Base-by-base conservation (phyloP, 1,139 yeast species). In the Pichia sp. region DNA sequence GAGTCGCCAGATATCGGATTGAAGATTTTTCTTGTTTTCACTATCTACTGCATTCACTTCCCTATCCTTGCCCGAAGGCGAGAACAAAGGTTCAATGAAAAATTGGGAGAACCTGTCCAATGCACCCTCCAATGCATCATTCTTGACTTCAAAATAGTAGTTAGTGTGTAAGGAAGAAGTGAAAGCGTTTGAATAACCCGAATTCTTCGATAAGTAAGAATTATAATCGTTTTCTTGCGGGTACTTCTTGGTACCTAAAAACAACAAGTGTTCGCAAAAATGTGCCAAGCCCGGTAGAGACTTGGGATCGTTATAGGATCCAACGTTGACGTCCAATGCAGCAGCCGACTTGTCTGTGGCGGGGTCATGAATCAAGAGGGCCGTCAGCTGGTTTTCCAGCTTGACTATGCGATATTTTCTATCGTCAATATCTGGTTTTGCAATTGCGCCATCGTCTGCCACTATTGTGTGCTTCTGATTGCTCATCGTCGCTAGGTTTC, bases 21-120 rank as follows among this genome's bases (percentile, higher is more conserved):
- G 98, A 54, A 93, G 75, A 67, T 93, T 93, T 73, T 93, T 93
- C 69, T 90, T 92, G 72, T 93, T 90, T 70, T 93, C 99, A 31
- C 96, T 87, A 69, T 93, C 97, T 15, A 93, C 98, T 3, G 98
- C 99, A 59, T 85, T 82, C 62, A 93, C 86, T 70, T 93, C 99
- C 55, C 98, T 80, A 65, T 90, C 97, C 64, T 90, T 89, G 67
- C 97, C 86, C 59, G 83, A 78, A 54, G 84, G 80, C 60, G 84
- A 80, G 69, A 93, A 93, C 63, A 93, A 75, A 0, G 99, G 99
- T 29, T 81, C 69, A 46, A 90, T 86, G 73, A 93, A 93, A 67
- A 93, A 93, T 68, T 93, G 98, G 5, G 97, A 81, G 70, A 93
- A 93, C 62, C 97, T 76, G 68, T 93, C 98, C 56, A 93, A 73